Base-by-base conservation (phyloP, 495 filamentous ascomycete species). In the Mytilinidion resinicola region DNA sequence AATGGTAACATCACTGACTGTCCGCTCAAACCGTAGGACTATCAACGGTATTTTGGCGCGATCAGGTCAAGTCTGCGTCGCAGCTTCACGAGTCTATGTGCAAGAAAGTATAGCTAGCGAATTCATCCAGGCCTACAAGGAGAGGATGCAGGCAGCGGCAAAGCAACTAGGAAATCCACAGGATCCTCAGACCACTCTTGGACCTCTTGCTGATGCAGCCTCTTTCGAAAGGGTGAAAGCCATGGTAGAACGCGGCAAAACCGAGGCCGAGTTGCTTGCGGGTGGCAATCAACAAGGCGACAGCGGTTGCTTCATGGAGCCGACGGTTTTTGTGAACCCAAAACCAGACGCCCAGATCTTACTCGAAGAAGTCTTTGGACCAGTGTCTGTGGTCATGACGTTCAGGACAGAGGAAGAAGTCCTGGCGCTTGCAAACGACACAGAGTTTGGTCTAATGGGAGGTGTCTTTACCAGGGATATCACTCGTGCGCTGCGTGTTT, bases 361-460 rank as follows among this genome's bases (percentile, higher is more conserved):
- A 57, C 70, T 56, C n/a, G 62, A 78, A 35, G 80, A 81, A 62
- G 78, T 80, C 37, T 81, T 82, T 56, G 80, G 80, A 0, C 79
- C 80, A 0, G 76, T 81, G 8, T 68, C 73, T 1, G 69, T 73
- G 0, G 53, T 81, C 1, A 66, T 61, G 41, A 62, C 68, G 1
- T 82, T 82, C 67, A 74, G 78, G 55, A 76, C 73, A 0, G 77
- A 81, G 51, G 76, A 77, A 36, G 79, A 82, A 59, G 73, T 73
- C 7, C 70, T 81, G 48, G 46, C 67, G 19, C 62, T 71, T 43
- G 71, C 76, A 5, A 82, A 82, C 54, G 64, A 74, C 38, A 76
- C 71, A 8, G 67, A 71, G 17, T 79, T 74, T 55, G 79, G 79
- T 2, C 67, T 71, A 17, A 63, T 60, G 57, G 69, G 67, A 9